phyloP scores from a whole-genome alignment of 2,329 filamentous ascomycete species.

The Ophiostoma sp. region DNA sequence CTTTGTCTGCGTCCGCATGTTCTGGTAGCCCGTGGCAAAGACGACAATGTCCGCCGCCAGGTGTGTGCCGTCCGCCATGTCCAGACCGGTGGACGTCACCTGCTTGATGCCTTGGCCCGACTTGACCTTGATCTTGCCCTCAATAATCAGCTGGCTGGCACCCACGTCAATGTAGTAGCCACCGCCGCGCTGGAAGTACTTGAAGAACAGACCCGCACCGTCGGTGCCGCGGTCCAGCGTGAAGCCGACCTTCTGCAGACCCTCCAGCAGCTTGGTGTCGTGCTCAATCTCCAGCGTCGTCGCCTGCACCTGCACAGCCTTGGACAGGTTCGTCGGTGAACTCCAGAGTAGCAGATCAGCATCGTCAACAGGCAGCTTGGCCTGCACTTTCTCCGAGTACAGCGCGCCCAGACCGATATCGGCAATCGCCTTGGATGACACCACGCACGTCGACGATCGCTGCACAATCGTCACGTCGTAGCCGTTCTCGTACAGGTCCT shows the following conservation, averaged over 20 bases:
- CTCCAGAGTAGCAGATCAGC: conserved; percentile 56
- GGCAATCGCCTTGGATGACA: conserved; percentile 48
- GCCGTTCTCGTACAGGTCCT: conserved; percentile 59
- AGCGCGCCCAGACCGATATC: conserved; percentile 48
- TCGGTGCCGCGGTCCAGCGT: conserved; percentile 57
- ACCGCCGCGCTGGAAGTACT: conserved; percentile 62
- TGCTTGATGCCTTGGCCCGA: conserved; percentile 51
- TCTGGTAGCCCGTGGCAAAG: conserved; percentile 60
- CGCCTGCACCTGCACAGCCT: conserved; percentile 49
- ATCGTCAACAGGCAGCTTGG: conserved; percentile 49
- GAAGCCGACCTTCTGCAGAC: conserved; percentile 58
- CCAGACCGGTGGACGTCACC: conserved; percentile 45
- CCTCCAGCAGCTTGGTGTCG: conserved; percentile 46
- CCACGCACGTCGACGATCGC: conserved; percentile 57
- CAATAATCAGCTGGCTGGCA: conserved; percentile 52
- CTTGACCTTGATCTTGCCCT: conserved; percentile 58
- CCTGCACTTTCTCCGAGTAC: conserved; percentile 43
- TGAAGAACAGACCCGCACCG: conserved; percentile 54
- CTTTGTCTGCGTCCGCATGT: conserved; percentile 64
- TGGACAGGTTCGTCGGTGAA: conserved; percentile 52
- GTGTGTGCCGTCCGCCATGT: conserved; percentile 50
- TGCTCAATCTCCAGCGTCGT: conserved; percentile 41
- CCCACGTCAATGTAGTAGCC: conserved; percentile 63
- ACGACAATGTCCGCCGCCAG: conserved; percentile 59
- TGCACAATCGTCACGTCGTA: conserved; percentile 62